Evolutionary conservation across 2,329 filamentous ascomycete species (phyloP).

Genomic region (Cucurbitaria berberidis): DNA sequence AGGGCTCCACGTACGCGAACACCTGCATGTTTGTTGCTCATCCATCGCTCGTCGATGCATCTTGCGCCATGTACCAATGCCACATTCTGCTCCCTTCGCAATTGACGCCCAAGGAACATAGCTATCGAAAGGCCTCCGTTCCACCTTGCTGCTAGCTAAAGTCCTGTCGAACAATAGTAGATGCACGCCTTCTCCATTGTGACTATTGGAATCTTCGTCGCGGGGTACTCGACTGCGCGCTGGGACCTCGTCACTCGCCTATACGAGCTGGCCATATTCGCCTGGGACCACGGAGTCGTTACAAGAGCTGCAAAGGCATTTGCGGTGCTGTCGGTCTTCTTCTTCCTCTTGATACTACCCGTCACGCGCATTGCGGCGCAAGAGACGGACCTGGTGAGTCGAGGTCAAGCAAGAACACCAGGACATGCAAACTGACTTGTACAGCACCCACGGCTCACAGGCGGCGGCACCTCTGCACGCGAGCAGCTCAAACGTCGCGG

Average conservation of each 20-base stretch:
- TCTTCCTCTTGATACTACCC: conserved; percentile 82
- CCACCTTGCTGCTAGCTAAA: background rate
- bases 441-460: conserved; percentile 81
- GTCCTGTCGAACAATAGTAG: no score
- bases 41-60: conserved; percentile 6
- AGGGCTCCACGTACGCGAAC: conserved; percentile 15
- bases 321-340: conserved; percentile 79
- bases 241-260: conserved; percentile 97
- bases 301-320: conserved; percentile 87
- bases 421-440: conserved; percentile 13
- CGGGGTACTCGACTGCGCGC: conserved; percentile 98
- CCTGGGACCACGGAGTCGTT: conserved; percentile 98
- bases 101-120: background rate
- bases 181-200: conserved; percentile 99
- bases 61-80: conserved; percentile 21
- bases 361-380: conserved; percentile 80
- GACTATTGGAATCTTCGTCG: conserved; percentile 97
- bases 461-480: conserved; percentile 85
- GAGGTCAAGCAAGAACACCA: background rate
- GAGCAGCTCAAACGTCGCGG: conserved; percentile 94
- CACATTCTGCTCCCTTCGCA: background rate
- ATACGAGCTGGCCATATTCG: conserved; percentile 96
- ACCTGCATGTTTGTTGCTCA: conserved; percentile 3
- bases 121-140: background rate
- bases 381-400: conserved; percentile 79